Evolutionary conservation across 192 early-diverging fungal genomes (phyloP).

Genomic region (Coemansia sp.): DNA sequence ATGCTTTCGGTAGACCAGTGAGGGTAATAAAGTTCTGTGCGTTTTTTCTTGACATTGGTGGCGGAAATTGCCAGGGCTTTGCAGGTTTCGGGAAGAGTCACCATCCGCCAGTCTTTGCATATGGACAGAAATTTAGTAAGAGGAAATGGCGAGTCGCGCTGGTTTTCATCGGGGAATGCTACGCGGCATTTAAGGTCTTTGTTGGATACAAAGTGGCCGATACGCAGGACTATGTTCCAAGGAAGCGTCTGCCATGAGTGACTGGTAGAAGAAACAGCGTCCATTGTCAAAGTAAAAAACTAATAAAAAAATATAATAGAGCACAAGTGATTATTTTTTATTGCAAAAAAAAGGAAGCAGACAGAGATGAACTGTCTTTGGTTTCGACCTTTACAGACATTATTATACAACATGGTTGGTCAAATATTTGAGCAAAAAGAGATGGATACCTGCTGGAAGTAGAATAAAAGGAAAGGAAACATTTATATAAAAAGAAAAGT

Average conservation of each 20-base stretch:
- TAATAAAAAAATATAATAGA: slow-evolving; percentile 2
- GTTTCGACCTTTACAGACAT: too few species aligned
- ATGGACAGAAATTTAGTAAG: neutral
- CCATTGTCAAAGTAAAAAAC: slow-evolving; percentile 1
- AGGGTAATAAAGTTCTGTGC: neutral
- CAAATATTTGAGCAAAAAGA: neutral
- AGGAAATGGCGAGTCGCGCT: neutral
- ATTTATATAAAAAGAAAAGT: too few species aligned
- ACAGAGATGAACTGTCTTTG: too few species aligned
- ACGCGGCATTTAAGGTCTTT: neutral
- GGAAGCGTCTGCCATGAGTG: neutral
- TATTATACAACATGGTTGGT: too few species aligned
- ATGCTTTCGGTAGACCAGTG: neutral
- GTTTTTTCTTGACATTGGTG: neutral
- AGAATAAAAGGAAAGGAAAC: neutral
- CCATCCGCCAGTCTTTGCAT: neutral
- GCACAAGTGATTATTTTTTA: neutral
- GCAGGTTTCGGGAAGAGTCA: neutral
- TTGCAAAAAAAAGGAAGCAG: neutral
- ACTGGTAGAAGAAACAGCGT: neutral
- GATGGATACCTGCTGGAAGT: neutral
- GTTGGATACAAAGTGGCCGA: neutral
- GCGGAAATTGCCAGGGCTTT: neutral
- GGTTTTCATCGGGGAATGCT: neutral
- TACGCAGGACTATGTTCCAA: neutral